Percentiles rank a stretch among this genome's conserved stretches.
These are phyloP conservation scores for Paspalum vaginatum DNA, from an alignment of 176 grass and related monocot species.

Conservation along the genomic window DNA sequence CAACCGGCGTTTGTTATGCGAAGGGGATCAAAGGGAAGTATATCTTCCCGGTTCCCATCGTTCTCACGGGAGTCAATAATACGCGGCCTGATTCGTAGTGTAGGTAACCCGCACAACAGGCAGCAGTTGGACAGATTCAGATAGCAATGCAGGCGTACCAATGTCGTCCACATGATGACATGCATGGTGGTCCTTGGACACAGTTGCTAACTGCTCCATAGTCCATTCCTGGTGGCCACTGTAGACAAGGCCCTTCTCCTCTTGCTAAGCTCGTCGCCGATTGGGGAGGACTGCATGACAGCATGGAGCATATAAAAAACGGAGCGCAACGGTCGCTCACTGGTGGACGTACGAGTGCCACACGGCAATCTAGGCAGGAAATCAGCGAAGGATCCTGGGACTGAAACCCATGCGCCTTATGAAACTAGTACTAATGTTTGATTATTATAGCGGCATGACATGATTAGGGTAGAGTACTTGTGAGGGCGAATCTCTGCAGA, in stretches of 20 bases:
- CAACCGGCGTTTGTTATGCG: background rate
- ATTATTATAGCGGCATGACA: background rate
- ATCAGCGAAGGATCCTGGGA: conserved; percentile 37
- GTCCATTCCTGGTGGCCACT: background rate
- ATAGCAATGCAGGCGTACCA: no score
- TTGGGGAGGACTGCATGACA: background rate
- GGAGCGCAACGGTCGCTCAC: background rate
- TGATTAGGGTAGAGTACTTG: conserved; percentile 2
- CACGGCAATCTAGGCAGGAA: background rate
- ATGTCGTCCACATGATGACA: no score
- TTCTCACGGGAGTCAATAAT: background rate
- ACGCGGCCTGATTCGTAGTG: no score
- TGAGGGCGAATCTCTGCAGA: background rate
- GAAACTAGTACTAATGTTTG: background rate
- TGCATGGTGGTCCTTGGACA: background rate
- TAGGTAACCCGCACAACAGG: no score
- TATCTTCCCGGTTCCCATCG: background rate
- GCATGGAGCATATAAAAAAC: background rate
- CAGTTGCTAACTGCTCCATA: background rate
- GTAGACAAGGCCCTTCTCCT: background rate
- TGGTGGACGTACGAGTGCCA: conserved; percentile 20
- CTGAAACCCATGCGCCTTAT: background rate
- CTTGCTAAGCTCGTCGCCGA: background rate
- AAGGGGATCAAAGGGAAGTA: background rate
- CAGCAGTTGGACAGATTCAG: no score